Base-by-base conservation (phyloP, 306 rosid species). In the Sindora glabra region DNA sequence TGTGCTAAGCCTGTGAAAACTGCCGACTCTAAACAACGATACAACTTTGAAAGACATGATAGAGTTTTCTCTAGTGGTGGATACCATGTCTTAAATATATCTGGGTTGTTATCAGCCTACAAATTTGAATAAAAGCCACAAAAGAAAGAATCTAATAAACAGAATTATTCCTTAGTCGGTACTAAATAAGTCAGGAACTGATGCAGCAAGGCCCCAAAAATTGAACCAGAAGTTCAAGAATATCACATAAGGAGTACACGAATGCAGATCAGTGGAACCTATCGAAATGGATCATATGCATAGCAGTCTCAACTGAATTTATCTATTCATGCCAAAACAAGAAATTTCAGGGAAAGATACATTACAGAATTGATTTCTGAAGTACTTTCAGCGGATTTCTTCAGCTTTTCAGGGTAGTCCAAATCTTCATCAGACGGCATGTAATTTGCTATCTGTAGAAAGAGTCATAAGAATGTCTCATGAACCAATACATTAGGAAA, bases 1-100 rank as follows among this genome's bases (percentile, higher is more conserved):
- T 94, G 99, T 25, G 97, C 99, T 81, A 94, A 79, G 65, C 99
- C 99, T 16, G 97, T 94, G 71, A 94, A 94, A 56, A 94, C 99
- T 44, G 41, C 89, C 37, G 86, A 79, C 73, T 94, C 99, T 73
- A 94, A 77, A 73, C 97, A 86, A 26, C 89, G 97, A 70, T 94
- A 86, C 76, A 89, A 69, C 87, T 89, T 94, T 24, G 97, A 89
- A 80, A 94, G 97, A 62, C 89, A 89, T 41, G 99, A 86, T 41
- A 94, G 52, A 12, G 99, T 89, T 78, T 89, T 94, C 80, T 89
- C 99, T 13, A 94, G 77, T 8, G 95, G 99, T 0, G 95, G 99
- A 77, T 94, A 94, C 97, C 95, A 94, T 3, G 90, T 77, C 64
- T 82, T 86, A 64, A 74, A 82, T 30, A 83, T 72, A 77, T 81